Evolutionary conservation across 2,329 filamentous ascomycete species (phyloP), one percentile per base, ranked within the genome.

Genomic region (Aspergillaceae sp.): DNA sequence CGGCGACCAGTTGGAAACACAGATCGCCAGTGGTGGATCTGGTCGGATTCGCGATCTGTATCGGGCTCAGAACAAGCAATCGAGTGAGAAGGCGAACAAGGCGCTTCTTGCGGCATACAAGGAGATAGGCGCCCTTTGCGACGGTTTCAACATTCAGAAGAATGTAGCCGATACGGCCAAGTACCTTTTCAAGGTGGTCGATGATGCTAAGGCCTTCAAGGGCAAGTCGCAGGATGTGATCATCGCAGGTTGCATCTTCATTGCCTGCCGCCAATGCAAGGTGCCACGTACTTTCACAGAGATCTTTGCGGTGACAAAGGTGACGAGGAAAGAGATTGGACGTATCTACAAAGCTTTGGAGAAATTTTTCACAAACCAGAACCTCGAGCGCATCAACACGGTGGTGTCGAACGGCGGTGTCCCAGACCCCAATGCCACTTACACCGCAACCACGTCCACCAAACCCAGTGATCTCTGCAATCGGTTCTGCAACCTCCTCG

Each of bases 281-380:
- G 84, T 90, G 29, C 84, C 87, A 4, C 86, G 92, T 54, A 94
- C 89, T 3, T 98, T 98, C 72, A 82, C 86, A 42, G 94, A 98
- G 67, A 92, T 98, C 59, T 94, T 87, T 71, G 84, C 88, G 50
- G 76, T 97, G 65, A 98, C 92, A 6, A 87, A 87, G 56, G 91
- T 98, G 29, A 84, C 85, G 50, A 96, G 97, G 74, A 97, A 97
- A 72, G 94, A 98, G 63, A 95, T 98, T 52, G 92, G 92, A 26
- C 78, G 90, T 48, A 91, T 91, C 27, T 98, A 96, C 78, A 98
- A 98, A 74, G 76, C 82, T 48, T 76, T 98, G 40, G 90, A 97
- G 70, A 82, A 84, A 56, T 96, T 94, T 70, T 78, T 97, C 61
- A 82, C 84, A 60, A 83, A 83, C 58, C 78, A 87, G 60, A 82